phyloP scores from a whole-genome alignment of 805 yeast genomes.

The Diddensiella caesifluorescens region DNA sequence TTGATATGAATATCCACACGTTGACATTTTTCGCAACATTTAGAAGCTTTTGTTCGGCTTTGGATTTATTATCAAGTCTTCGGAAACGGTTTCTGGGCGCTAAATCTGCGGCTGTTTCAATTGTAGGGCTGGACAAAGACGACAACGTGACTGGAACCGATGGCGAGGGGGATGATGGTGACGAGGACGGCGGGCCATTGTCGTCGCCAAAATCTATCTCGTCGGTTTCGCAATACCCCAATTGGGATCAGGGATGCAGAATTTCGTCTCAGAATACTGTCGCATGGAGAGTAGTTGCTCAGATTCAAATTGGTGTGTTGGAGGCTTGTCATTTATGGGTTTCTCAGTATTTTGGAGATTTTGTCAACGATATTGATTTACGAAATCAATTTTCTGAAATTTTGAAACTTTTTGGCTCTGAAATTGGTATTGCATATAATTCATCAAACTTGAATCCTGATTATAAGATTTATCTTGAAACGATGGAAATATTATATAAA shows the following conservation, averaged over 20 bases:
- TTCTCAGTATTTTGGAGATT: slow-evolving; percentile 67
- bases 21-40: slow-evolving; percentile 66
- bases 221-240: slow-evolving; percentile 17
- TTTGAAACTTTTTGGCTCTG: slow-evolving; percentile 62
- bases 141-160: background rate
- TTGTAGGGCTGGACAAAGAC: slow-evolving; percentile 29
- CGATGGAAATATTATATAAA: slow-evolving; percentile 45
- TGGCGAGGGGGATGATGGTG: slow-evolving; percentile 10
- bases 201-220: background rate
- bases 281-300: slow-evolving; percentile 63
- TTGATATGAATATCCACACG: slow-evolving; percentile 62
- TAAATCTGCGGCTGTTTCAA: slow-evolving; percentile 53
- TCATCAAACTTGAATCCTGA: slow-evolving; percentile 15
- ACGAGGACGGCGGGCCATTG: slow-evolving; percentile 19
- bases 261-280: slow-evolving; percentile 40
- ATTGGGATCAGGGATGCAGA: slow-evolving; percentile 23
- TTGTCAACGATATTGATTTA: slow-evolving; percentile 60
- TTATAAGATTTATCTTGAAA: slow-evolving; percentile 23
- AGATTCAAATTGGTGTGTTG: slow-evolving; percentile 74
- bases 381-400: slow-evolving; percentile 58
- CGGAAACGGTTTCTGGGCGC: slow-evolving; percentile 57
- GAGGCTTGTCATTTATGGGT: slow-evolving; percentile 71
- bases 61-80: slow-evolving; percentile 46
- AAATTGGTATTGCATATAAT: slow-evolving; percentile 38
- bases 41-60: slow-evolving; percentile 59